Conservation (phyloP, 1,139 yeast genomes). For the Debaryomyces coudertii region DNA sequence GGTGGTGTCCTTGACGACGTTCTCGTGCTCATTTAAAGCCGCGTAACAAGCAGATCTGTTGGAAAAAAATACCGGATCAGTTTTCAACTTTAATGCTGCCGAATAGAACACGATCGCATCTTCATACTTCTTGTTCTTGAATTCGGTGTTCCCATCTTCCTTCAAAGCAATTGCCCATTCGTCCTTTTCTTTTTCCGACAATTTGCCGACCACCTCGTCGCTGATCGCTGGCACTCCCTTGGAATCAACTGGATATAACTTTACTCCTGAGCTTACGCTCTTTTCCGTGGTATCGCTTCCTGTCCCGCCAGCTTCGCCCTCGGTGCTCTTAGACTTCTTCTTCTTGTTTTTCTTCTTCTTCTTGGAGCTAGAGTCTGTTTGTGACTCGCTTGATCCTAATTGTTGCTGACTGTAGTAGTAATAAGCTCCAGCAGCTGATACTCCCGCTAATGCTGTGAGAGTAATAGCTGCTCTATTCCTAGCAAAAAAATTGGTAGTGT, state of each 20-base stretch:
- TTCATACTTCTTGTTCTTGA: constrained; percentile 68
- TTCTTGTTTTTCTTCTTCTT: constrained; percentile 45
- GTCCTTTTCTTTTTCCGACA: constrained; percentile 60
- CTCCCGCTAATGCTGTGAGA: constrained; percentile 63
- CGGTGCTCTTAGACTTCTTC: constrained; percentile 30
- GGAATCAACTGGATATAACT: constrained; percentile 49
- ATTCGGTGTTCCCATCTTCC: constrained; percentile 85
- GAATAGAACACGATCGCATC: constrained; percentile 78
- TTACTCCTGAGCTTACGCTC: constrained; percentile 17
- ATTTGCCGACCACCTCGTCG: constrained; percentile 46
- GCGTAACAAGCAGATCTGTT: constrained; percentile 96
- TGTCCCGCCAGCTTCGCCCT: constrained; percentile 19
- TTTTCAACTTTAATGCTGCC: constrained; percentile 71
- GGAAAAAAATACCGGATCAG: constrained; percentile 88
- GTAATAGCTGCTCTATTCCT: constrained; percentile 63
- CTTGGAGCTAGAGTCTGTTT: constrained; percentile 20
- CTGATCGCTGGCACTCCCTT: constrained; percentile 61
- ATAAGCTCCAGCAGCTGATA: constrained; percentile 63
- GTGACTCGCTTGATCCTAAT: constrained; percentile 17
- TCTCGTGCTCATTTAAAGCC: constrained; percentile 74
- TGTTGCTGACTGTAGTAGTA: constrained; percentile 49
- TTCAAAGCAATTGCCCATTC: constrained; percentile 78
- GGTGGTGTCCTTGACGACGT: constrained; percentile 86
- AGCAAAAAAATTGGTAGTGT: constrained; percentile 42
- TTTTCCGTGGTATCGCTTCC: constrained; percentile 17